Conservation (phyloP, 805 yeast species). For the Suhomyces sp. region DNA sequence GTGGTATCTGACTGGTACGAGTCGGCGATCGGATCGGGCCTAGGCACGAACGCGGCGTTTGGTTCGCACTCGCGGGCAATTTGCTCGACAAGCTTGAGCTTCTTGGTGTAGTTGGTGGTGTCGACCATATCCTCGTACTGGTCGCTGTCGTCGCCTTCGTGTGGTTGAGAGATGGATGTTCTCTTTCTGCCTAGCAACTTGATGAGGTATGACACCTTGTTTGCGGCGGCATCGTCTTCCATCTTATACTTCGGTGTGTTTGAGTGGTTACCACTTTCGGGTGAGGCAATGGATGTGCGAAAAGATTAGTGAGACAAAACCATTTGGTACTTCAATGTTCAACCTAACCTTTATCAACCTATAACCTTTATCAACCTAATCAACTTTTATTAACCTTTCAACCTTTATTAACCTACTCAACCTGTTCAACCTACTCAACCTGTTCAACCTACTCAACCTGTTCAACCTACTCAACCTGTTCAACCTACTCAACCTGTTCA, state of each 20-base stretch:
- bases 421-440: no score
- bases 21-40: constrained; percentile 4
- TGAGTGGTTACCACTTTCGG: not conserved
- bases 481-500: no score
- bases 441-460: no score
- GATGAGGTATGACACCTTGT: constrained; percentile 15
- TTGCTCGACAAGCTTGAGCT: not conserved
- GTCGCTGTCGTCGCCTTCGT: constrained; percentile 7
- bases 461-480: no score
- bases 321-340: no score
- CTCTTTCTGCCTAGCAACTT: constrained; percentile 16
- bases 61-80: not conserved
- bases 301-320: not conserved
- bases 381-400: no score
- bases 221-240: not conserved
- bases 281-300: not conserved
- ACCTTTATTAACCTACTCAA: no score
- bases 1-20: constrained; percentile 12
- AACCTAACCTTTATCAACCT: no score
- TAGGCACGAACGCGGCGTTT: constrained; percentile 7
- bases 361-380: no score
- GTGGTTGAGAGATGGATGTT: constrained; percentile 5
- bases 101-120: not conserved
- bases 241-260: not conserved
- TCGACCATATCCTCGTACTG: constrained; percentile 20